These are phyloP conservation scores for Thymus quinquecostatus DNA, from an alignment of 257 asterid species.

Conservation along the genomic window DNA sequence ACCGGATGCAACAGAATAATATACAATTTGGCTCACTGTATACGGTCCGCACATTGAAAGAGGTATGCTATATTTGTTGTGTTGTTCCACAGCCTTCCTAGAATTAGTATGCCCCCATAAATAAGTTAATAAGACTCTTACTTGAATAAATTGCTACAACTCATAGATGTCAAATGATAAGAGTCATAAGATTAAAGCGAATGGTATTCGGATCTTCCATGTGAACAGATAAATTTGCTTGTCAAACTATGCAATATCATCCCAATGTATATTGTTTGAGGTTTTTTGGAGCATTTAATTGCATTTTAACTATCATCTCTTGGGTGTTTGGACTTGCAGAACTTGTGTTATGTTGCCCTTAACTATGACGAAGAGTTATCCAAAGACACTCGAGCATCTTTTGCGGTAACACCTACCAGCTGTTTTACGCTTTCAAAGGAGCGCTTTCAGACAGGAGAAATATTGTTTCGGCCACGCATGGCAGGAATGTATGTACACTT, in stretches of 20 bases:
- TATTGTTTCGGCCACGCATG: slow-evolving; percentile 83
- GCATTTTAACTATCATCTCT: slow-evolving; percentile 30
- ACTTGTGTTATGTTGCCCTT: slow-evolving; percentile 87
- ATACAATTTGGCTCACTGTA: slow-evolving; percentile 74
- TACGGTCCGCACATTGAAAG: slow-evolving; percentile 92
- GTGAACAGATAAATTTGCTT: neutral
- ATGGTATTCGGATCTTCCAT: neutral
- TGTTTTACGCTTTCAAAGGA: slow-evolving; percentile 79
- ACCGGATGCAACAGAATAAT: slow-evolving; percentile 80
- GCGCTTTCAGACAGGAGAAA: slow-evolving; percentile 95
- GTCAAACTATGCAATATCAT: neutral
- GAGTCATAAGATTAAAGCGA: neutral
- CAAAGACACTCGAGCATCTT: slow-evolving; percentile 73
- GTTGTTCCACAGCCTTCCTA: neutral
- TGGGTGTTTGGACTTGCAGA: slow-evolving; percentile 57
- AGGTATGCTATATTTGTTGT: slow-evolving; percentile 46
- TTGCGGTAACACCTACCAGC: slow-evolving; percentile 60
- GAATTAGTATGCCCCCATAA: neutral
- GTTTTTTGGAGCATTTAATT: slow-evolving; percentile 23
- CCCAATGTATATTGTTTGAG: neutral
- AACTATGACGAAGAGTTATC: slow-evolving; percentile 89
- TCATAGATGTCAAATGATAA: neutral
- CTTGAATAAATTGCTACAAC: neutral
- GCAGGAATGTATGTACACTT: slow-evolving; percentile 79
- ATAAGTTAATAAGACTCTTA: neutral